Evolutionary conservation across 2,329 filamentous ascomycete genomes (phyloP).

Genomic region (Talaromyces islandicus): DNA sequence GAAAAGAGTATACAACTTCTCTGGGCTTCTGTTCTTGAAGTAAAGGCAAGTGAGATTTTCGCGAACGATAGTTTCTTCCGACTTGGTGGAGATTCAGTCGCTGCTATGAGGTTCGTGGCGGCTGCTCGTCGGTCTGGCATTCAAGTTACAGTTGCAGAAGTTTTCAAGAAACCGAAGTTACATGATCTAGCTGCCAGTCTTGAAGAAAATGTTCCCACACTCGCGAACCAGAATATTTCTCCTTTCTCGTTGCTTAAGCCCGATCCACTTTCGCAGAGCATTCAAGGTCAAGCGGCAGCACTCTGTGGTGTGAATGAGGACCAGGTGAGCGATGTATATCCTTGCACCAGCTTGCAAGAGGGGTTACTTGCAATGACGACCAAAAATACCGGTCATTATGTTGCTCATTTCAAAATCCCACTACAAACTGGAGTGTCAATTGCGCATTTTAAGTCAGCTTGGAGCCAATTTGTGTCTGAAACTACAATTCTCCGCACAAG

Average conservation of each 20-base stretch:
- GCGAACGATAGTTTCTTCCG: conserved; percentile 23
- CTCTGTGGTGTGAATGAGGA: neutral
- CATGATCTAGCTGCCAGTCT: neutral
- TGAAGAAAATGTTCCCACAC: neutral
- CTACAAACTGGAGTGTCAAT: neutral
- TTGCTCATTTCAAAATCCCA: neutral
- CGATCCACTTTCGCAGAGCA: neutral
- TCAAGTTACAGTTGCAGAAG: conserved; percentile 4
- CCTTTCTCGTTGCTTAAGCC: neutral
- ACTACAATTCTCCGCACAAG: conserved; percentile 2
- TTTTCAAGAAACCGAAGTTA: conserved; percentile 2
- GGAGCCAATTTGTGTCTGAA: neutral
- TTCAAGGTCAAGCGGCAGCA: conserved; percentile 1
- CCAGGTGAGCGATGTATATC: conserved; percentile 26
- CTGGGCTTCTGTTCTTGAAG: conserved; percentile 18
- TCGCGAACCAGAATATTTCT: neutral
- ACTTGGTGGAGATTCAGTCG: conserved; percentile 20
- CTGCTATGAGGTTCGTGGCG: conserved; percentile 16
- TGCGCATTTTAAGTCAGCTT: neutral
- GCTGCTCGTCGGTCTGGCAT: neutral
- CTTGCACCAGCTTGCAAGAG: conserved; percentile 36
- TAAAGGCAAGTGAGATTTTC: conserved; percentile 14
- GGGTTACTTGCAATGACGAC: conserved; percentile 41
- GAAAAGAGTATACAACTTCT: conserved; percentile 13
- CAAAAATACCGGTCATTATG: conserved; percentile 26